phyloP scores from a whole-genome alignment of 2,329 filamentous ascomycete species.

The Colletotrichum brevisporum region DNA sequence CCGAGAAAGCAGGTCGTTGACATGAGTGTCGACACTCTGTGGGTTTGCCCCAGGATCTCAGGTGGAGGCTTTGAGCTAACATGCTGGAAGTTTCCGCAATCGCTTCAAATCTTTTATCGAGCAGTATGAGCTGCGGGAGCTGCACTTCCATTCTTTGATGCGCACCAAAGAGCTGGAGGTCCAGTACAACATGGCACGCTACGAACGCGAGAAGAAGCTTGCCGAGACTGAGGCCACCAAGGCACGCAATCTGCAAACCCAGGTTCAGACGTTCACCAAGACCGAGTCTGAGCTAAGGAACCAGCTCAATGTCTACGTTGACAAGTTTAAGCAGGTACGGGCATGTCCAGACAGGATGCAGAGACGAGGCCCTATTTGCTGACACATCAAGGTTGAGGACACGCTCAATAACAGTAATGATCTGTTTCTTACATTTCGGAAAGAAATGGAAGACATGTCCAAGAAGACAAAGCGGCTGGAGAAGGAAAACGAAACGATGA shows the following conservation, averaged over 20 bases:
- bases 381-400: constrained; percentile 84
- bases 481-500: constrained; percentile 93
- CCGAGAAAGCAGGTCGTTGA: constrained; percentile 86
- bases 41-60: background rate
- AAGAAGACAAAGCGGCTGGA: constrained; percentile 98
- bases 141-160: constrained; percentile 93
- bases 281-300: constrained; percentile 94
- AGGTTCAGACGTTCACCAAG: constrained; percentile 96
- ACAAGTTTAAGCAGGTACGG: constrained; percentile 98
- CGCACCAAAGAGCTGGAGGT: constrained; percentile 97
- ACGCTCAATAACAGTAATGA: constrained; percentile 99
- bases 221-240: constrained; percentile 86
- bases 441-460: constrained; percentile 99
- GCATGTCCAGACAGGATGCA: constrained; percentile 5
- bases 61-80: constrained; percentile 39
- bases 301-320: constrained; percentile 97
- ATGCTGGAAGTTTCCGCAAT: constrained; percentile 79
- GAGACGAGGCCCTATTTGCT: constrained; percentile 43
- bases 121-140: constrained; percentile 94
- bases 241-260: constrained; percentile 87
- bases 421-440: constrained; percentile 94
- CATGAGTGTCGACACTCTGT: constrained; percentile 78
- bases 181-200: constrained; percentile 89
- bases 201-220: constrained; percentile 90
- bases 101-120: constrained; percentile 96